These are phyloP conservation scores for Xylariales sp. DNA, from an alignment of 2,329 filamentous ascomycete genomes.

Conservation along the genomic window DNA sequence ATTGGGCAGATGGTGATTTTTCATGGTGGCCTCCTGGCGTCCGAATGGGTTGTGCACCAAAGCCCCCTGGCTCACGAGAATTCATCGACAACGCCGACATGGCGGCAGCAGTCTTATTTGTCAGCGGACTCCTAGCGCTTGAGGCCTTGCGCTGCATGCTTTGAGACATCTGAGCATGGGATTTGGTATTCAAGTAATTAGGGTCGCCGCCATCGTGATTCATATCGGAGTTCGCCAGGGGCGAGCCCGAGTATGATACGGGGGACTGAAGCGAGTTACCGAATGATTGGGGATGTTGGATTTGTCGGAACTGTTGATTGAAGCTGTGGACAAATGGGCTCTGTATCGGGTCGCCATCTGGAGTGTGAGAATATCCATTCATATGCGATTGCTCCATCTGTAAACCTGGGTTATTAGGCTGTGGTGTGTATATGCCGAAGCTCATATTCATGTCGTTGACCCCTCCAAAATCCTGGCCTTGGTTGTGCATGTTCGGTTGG, in stretches of 20 bases:
- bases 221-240: constrained; percentile 62
- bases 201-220: constrained; percentile 62
- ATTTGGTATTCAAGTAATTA: constrained; percentile 69
- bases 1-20: constrained; percentile 87
- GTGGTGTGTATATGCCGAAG: constrained; percentile 64
- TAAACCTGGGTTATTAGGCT: constrained; percentile 67
- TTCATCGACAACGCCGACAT: constrained; percentile 78
- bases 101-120: constrained; percentile 80
- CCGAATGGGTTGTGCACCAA: constrained; percentile 82
- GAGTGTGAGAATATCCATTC: constrained; percentile 88
- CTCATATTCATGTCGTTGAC: constrained; percentile 69
- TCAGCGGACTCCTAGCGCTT: constrained; percentile 81
- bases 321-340: constrained; percentile 87
- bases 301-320: constrained; percentile 81
- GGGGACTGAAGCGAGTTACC: constrained; percentile 66
- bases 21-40: constrained; percentile 75
- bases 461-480: constrained; percentile 66
- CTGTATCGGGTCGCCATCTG: constrained; percentile 90
- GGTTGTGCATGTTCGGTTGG: constrained; percentile 63
- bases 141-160: constrained; percentile 79
- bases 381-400: constrained; percentile 76
- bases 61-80: constrained; percentile 75
- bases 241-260: constrained; percentile 62
- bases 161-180: constrained; percentile 69
- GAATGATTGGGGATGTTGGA: constrained; percentile 69